phyloP scores from a whole-genome alignment of 192 early-diverging fungal species.

The Coemansia reversa region DNA sequence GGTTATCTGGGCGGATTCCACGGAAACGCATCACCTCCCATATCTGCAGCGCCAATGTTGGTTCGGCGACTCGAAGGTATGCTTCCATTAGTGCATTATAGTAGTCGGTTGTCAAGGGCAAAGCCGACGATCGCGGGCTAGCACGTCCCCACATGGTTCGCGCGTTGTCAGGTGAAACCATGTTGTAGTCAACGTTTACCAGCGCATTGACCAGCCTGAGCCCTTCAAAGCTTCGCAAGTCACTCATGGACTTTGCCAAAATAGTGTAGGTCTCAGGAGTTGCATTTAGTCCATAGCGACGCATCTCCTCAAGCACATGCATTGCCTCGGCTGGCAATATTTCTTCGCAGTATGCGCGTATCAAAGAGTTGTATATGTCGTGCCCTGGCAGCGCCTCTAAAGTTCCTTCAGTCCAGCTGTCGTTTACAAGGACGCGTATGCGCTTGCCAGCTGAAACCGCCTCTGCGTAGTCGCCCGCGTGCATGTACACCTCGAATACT shows the following conservation, averaged over 20 bases:
- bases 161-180: slow-evolving; percentile 13
- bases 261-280: slow-evolving; percentile 38
- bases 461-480: slow-evolving; percentile 42
- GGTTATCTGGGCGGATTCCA: slow-evolving; percentile 36
- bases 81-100: slow-evolving; percentile 53
- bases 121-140: slow-evolving; percentile 1
- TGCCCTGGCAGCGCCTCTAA: slow-evolving; percentile 11
- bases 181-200: slow-evolving; percentile 52
- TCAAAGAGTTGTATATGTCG: slow-evolving; percentile 33
- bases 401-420: background rate
- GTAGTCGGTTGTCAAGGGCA: slow-evolving; percentile 36
- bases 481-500: slow-evolving; percentile 45
- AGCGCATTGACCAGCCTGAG: slow-evolving; percentile 41
- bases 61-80: slow-evolving; percentile 42
- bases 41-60: slow-evolving; percentile 42
- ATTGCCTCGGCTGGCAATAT: slow-evolving; percentile 36
- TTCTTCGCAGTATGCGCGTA: slow-evolving; percentile 39
- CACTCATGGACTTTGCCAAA: slow-evolving; percentile 36
- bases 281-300: slow-evolving; percentile 30
- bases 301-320: slow-evolving; percentile 52
- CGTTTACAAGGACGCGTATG: slow-evolving; percentile 31
- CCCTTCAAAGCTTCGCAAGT: slow-evolving; percentile 42
- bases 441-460: slow-evolving; percentile 50
- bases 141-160: background rate
- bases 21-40: slow-evolving; percentile 55